A percentile compares a stretch with the other conserved stretches of the same genome.
phyloP scores from a whole-genome alignment of 208 protist genomes.

The Phytomonas francai region DNA sequence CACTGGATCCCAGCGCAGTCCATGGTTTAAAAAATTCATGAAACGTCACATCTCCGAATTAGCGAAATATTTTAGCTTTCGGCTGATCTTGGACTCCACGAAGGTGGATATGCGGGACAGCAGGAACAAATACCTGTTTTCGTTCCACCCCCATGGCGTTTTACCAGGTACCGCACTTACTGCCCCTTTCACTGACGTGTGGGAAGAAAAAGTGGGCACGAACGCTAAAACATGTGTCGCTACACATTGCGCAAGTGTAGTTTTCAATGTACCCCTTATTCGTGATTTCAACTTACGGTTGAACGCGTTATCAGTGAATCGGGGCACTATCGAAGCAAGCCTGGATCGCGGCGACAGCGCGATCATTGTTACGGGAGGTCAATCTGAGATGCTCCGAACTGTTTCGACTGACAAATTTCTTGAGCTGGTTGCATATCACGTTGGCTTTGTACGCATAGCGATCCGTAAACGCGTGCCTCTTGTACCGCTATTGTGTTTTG shows the following conservation, averaged over 20 bases:
- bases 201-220: slow-evolving; percentile 43
- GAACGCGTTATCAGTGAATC: slow-evolving; percentile 47
- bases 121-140: slow-evolving; percentile 54
- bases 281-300: slow-evolving; percentile 71
- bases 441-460: slow-evolving; percentile 71
- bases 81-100: slow-evolving; percentile 49
- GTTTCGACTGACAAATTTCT: slow-evolving; percentile 30
- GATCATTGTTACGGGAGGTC: slow-evolving; percentile 77
- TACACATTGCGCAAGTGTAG: slow-evolving; percentile 62
- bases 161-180: slow-evolving; percentile 68
- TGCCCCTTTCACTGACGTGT: slow-evolving; percentile 40
- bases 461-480: slow-evolving; percentile 54
- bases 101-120: slow-evolving; percentile 39
- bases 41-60: slow-evolving; percentile 45
- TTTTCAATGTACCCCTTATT: slow-evolving; percentile 67
- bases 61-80: slow-evolving; percentile 65
- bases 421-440: slow-evolving; percentile 69
- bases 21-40: slow-evolving; percentile 35
- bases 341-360: slow-evolving; percentile 58
- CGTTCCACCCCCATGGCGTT: slow-evolving; percentile 80
- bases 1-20: slow-evolving; percentile 46
- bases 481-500: slow-evolving; percentile 80
- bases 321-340: slow-evolving; percentile 37
- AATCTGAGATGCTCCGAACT: slow-evolving; percentile 81
- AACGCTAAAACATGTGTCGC: slow-evolving; percentile 15